Conservation (phyloP, 1,139 yeast genomes). For the Taphrina sp. region DNA sequence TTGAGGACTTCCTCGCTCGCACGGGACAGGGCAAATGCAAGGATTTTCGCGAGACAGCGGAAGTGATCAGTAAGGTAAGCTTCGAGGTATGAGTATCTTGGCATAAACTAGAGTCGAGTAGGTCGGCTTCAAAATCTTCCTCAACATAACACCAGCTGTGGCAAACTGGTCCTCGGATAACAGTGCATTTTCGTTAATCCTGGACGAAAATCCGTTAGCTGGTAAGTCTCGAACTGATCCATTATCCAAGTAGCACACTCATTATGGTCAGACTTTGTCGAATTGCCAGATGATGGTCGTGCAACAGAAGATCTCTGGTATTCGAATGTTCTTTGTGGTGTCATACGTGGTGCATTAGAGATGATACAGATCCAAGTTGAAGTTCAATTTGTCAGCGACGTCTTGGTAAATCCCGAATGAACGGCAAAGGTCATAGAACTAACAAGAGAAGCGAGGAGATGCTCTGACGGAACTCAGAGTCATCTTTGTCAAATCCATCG, state of each 20-base stretch:
- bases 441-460: constrained; percentile 58
- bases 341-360: constrained; percentile 83
- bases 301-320: constrained; percentile 83
- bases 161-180: constrained; percentile 76
- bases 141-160: constrained; percentile 74
- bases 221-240: too few relatives aligned
- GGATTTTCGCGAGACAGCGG: constrained; percentile 81
- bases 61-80: constrained; percentile 63
- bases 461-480: constrained; percentile 75
- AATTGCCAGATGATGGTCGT: constrained; percentile 72
- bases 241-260: too few relatives aligned
- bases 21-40: constrained; percentile 80
- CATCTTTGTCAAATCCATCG: constrained; percentile 66
- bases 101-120: background rate
- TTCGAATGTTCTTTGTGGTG: constrained; percentile 86
- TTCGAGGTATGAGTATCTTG: background rate
- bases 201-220: constrained; percentile 85
- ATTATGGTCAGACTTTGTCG: constrained; percentile 96
- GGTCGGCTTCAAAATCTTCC: constrained; percentile 84
- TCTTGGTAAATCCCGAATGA: constrained; percentile 44
- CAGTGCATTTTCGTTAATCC: constrained; percentile 67
- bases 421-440: background rate
- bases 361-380: constrained; percentile 96
- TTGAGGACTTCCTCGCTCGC: constrained; percentile 89
- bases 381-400: constrained; percentile 74